Evolutionary conservation across 257 asterid genomes (phyloP).

Genomic region (Cruciata laevipes): DNA sequence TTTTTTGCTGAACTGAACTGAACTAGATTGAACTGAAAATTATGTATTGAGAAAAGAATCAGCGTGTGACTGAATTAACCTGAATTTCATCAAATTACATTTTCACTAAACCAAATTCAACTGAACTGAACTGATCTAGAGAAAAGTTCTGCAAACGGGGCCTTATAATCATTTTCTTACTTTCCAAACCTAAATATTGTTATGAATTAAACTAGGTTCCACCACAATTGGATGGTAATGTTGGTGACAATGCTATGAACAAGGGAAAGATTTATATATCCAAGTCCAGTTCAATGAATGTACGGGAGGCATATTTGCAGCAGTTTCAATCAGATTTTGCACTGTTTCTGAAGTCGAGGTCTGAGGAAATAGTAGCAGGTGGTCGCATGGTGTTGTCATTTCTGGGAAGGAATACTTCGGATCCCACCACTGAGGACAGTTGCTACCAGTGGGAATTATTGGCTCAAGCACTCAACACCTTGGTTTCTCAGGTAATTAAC

Average conservation of each 20-base stretch:
- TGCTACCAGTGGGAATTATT: constrained; percentile 65
- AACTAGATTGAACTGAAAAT: no score
- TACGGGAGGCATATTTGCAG: constrained; percentile 33
- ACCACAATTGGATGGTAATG: constrained; percentile 8
- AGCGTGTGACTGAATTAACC: no score
- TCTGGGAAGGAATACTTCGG: constrained; percentile 41
- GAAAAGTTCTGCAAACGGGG: no score
- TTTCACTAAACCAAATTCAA: no score
- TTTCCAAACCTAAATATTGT: no score
- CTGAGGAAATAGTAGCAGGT: constrained; percentile 49
- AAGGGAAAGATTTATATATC: constrained; percentile 66
- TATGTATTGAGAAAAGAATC: no score
- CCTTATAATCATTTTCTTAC: no score
- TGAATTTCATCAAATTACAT: no score
- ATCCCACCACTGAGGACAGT: constrained; percentile 41
- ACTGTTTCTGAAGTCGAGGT: constrained; percentile 42
- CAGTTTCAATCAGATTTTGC: constrained; percentile 50
- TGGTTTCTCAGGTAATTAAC: constrained; percentile 56
- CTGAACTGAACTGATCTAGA: no score
- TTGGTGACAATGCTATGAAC: constrained; percentile 25
- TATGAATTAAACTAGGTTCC: constrained; percentile 41
- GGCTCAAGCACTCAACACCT: constrained; percentile 40
- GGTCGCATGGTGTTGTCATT: constrained; percentile 59
- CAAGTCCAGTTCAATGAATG: constrained; percentile 35
- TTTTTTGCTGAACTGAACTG: no score